A percentile compares a stretch with the other conserved stretches of the same genome.
Evolutionary conservation across 176 grass and related monocot species (phyloP).

Genomic region (Zoysia japonica): DNA sequence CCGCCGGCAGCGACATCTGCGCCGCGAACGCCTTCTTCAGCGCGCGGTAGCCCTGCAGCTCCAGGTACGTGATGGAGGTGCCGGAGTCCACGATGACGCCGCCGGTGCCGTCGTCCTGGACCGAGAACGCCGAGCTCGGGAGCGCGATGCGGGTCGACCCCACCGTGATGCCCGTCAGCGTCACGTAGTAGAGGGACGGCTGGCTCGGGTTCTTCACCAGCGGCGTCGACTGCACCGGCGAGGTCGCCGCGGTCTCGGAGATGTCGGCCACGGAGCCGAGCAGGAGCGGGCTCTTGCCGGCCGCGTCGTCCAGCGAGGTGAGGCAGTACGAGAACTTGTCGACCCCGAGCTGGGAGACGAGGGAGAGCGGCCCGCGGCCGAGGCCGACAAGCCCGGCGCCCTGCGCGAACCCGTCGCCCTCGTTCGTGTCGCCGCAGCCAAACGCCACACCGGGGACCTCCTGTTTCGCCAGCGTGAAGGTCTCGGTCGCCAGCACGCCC

Average conservation of each 20-base stretch:
- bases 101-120: slow-evolving; percentile 52
- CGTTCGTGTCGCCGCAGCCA: slow-evolving; percentile 64
- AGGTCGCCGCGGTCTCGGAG: slow-evolving; percentile 2
- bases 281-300: slow-evolving; percentile 53
- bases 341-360: slow-evolving; percentile 61
- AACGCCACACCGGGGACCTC: slow-evolving; percentile 46
- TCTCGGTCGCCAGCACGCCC: slow-evolving; percentile 67
- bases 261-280: slow-evolving; percentile 49
- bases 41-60: slow-evolving; percentile 42
- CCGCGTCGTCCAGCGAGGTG: slow-evolving; percentile 62
- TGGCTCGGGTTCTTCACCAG: slow-evolving; percentile 64
- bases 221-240: slow-evolving; percentile 58
- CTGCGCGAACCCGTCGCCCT: slow-evolving; percentile 62
- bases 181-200: slow-evolving; percentile 70
- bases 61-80: slow-evolving; percentile 74
- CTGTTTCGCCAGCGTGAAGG: slow-evolving; percentile 53
- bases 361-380: slow-evolving; percentile 57
- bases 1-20: slow-evolving; percentile 54
- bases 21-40: slow-evolving; percentile 53
- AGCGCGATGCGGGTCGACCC: slow-evolving; percentile 46
- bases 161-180: slow-evolving; percentile 52
- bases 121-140: slow-evolving; percentile 45
- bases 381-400: slow-evolving; percentile 64
- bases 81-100: slow-evolving; percentile 83
- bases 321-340: slow-evolving; percentile 89